Evolutionary conservation across 345 rosid species (phyloP), one percentile per base, ranked within the genome.

Genomic region (Carallia brachiata): DNA sequence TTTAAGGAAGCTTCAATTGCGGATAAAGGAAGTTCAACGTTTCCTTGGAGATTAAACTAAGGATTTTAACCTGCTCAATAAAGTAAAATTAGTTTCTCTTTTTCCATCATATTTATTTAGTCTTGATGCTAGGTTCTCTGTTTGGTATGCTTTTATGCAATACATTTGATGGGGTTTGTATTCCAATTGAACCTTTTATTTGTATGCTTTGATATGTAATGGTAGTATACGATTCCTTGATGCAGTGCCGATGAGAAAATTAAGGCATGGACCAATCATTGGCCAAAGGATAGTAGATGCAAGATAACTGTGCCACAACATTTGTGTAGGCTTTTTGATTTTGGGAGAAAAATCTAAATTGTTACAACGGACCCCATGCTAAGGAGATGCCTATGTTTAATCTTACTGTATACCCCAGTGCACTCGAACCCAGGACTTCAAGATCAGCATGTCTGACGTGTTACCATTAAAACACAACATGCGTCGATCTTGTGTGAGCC

Each of bases 181-280:
- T 32, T 50, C 54, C 19, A 47, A 28, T 32, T 40, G 7, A 12
- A 37, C 17, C 63, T 39, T 64, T n/a, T 19, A 32, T 44, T 61
- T 27, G 54, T 12, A 30, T 30, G 55, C 52, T 32, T 64, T 61
- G 32, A 54, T 19, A 13, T 15, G 19, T 66, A 28, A 13, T 50
- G 16, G 2, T 13, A 50, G 16, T 77, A 10, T 78, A 61, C 34
- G 50, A 57, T 62, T 12, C 36, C 10, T 59, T 9, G 19, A 62
- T 73, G 77, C 79, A 23, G 23, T 23, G 23, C 23, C 23, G 0
- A 23, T 23, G 23, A 23, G 23, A 23, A 23, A 23, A 23, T 90
- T 77, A 89, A 82, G 77, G 87, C 91, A 90, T 95, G 99, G 99
- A 92, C 69, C 93, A 86, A 77, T 72, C 95, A 8, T 80, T 95